Evolutionary conservation across 2,329 filamentous ascomycete genomes (phyloP).

Genomic region (Juglanconis sp.): DNA sequence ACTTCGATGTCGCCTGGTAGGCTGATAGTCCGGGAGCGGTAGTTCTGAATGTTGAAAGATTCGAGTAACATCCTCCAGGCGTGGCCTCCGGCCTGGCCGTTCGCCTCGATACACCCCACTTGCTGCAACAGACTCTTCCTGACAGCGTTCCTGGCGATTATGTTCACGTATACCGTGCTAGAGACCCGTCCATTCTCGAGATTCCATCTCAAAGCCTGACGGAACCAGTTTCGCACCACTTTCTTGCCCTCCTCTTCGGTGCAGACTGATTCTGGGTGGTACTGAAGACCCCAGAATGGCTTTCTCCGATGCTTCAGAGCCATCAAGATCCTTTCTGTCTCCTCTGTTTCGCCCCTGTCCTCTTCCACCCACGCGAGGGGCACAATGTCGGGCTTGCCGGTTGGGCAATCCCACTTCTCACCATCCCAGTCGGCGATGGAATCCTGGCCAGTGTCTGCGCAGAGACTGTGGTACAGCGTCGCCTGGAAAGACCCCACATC

Average conservation of each 20-base stretch:
- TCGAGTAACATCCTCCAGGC: conserved; percentile 21
- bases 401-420: conserved; percentile 37
- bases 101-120: not conserved
- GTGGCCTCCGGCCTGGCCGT: conserved; percentile 3
- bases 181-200: conserved; percentile 23
- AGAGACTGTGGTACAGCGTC: conserved; percentile 72
- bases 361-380: conserved; percentile 63
- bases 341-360: conserved; percentile 31
- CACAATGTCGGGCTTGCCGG: conserved; percentile 39
- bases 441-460: conserved; percentile 52
- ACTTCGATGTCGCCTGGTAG: conserved; percentile 46
- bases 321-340: conserved; percentile 65
- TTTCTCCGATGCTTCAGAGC: conserved; percentile 63
- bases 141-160: conserved; percentile 30
- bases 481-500: conserved; percentile 59
- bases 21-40: conserved; percentile 36
- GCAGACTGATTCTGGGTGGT: conserved; percentile 86
- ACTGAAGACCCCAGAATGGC: conserved; percentile 86
- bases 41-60: conserved; percentile 7
- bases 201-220: conserved; percentile 61
- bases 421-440: conserved; percentile 34
- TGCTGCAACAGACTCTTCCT: conserved; percentile 32
- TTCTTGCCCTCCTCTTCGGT: conserved; percentile 64
- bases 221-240: conserved; percentile 75
- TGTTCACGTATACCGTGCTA: conserved; percentile 12